phyloP scores from a whole-genome alignment of 176 grass and related monocot species.

The Oryza punctata region DNA sequence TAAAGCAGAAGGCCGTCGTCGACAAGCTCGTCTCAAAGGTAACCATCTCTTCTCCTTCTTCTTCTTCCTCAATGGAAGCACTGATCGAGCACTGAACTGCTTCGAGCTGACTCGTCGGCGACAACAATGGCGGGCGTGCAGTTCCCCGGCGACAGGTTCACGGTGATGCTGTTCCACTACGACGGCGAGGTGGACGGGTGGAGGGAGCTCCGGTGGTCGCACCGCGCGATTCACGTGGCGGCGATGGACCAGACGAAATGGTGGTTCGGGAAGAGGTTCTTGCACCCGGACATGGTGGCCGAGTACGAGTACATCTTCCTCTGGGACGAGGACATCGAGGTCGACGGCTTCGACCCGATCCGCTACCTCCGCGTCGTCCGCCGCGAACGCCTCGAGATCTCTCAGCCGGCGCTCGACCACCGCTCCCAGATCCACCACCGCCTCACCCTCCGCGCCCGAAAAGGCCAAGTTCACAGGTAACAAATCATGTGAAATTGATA shows the following conservation, averaged over 20 bases:
- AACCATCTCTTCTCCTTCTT: not conserved
- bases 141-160: constrained; percentile 60
- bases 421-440: constrained; percentile 78
- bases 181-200: constrained; percentile 72
- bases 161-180: constrained; percentile 88
- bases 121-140: not conserved
- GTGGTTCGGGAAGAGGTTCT: constrained; percentile 92
- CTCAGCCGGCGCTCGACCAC: constrained; percentile 79
- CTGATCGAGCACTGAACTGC: not conserved
- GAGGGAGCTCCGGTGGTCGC: constrained; percentile 62
- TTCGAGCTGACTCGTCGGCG: not conserved
- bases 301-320: constrained; percentile 86
- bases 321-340: constrained; percentile 87
- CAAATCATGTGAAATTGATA: not conserved
- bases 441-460: constrained; percentile 52
- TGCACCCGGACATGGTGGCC: constrained; percentile 75
- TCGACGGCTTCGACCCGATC: constrained; percentile 68
- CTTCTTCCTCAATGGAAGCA: too few species aligned
- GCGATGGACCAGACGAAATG: constrained; percentile 83
- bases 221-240: constrained; percentile 58
- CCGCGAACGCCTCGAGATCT: constrained; percentile 76
- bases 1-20: constrained; percentile 77
- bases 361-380: constrained; percentile 54
- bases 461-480: constrained; percentile 59
- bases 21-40: constrained; percentile 82